Percentiles rank a stretch among this genome's conserved stretches.
Conservation (phyloP, 306 rosid species). For the Hippophae rhamnoides region DNA sequence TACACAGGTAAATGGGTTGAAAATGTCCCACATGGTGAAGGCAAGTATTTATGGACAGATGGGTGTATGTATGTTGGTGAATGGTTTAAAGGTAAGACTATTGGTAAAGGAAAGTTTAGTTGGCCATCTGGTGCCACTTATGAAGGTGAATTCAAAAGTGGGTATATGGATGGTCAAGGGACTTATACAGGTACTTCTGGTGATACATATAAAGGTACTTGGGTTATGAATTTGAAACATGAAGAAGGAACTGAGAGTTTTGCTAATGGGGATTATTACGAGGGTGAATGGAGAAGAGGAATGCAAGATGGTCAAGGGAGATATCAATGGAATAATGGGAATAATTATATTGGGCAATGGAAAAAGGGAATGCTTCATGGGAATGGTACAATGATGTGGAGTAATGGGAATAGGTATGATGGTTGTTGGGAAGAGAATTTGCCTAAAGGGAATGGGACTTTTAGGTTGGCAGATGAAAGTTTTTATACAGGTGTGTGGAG, state of each 20-base stretch:
- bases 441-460: conserved; percentile 81
- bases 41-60: conserved; percentile 78
- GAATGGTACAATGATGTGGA: conserved; percentile 64
- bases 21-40: conserved; percentile 56
- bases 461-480: conserved; percentile 57
- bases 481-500: conserved; percentile 75
- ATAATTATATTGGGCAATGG: conserved; percentile 72
- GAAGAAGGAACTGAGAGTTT: conserved; percentile 63
- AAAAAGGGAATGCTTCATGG: conserved; percentile 57
- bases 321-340: conserved; percentile 80
- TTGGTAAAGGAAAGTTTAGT: conserved; percentile 73
- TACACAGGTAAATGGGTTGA: conserved; percentile 69
- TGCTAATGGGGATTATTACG: conserved; percentile 76
- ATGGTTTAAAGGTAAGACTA: conserved; percentile 55
- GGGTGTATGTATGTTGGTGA: conserved; percentile 91
- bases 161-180: conserved; percentile 74
- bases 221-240: conserved; percentile 74
- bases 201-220: conserved; percentile 62
- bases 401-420: conserved; percentile 63
- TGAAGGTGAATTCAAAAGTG: conserved; percentile 72
- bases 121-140: conserved; percentile 95
- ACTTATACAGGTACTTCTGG: conserved; percentile 61
- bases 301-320: conserved; percentile 69
- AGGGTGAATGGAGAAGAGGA: conserved; percentile 87
- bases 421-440: conserved; percentile 79